phyloP scores from a whole-genome alignment of 495 filamentous ascomycete species.

The Hyphodiscus hymeniophilus region DNA sequence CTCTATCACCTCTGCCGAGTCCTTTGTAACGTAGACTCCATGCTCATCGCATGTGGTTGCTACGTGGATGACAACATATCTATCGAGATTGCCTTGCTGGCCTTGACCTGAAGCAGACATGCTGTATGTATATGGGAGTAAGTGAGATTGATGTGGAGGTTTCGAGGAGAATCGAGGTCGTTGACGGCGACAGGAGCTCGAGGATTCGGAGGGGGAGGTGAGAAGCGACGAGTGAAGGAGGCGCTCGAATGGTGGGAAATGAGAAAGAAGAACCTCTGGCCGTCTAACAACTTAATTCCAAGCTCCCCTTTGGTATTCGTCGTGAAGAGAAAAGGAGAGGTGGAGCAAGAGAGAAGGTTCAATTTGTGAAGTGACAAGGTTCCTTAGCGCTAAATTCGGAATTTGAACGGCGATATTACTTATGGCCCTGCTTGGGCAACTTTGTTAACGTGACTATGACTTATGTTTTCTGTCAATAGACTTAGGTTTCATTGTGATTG shows the following conservation, averaged over 20 bases:
- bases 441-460: too few species aligned
- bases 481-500: too few species aligned
- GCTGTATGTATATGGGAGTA: not conserved
- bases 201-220: slow-evolving; percentile 25
- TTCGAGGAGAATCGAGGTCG: slow-evolving; percentile 3
- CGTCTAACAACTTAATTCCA: not conserved
- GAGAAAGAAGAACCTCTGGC: not conserved
- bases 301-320: slow-evolving; percentile 2
- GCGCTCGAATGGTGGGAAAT: slow-evolving; percentile 1
- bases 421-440: too few species aligned
- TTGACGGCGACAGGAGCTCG: slow-evolving; percentile 8
- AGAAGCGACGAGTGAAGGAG: slow-evolving; percentile 29
- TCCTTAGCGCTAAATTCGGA: too few species aligned
- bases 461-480: too few species aligned
- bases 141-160: not conserved
- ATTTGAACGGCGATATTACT: too few species aligned
- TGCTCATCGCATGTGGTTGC: slow-evolving; percentile 99
- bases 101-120: slow-evolving; percentile 20
- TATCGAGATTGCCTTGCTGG: slow-evolving; percentile 61
- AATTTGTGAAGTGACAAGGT: too few species aligned
- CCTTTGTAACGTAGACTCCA: slow-evolving; percentile 97
- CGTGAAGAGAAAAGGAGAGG: slow-evolving; percentile 8
- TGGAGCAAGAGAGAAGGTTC: not conserved
- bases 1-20: slow-evolving; percentile 98
- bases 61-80: slow-evolving; percentile 95